Evolutionary conservation across 2,329 filamentous ascomycete species (phyloP).

Genomic region (Talaromyces albobiverticillius): DNA sequence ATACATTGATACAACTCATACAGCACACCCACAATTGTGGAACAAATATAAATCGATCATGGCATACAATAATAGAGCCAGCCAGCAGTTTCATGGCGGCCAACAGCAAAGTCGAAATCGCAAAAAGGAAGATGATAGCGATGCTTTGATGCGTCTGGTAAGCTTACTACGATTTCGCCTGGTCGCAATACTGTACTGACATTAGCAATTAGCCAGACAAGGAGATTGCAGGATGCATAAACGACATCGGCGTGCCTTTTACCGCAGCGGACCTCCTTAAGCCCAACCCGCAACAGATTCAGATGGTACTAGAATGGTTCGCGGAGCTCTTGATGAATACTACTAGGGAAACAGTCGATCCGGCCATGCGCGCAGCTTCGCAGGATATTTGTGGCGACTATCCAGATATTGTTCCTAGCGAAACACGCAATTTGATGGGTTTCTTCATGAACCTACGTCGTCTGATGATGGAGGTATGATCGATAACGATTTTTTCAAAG

Average conservation of each 20-base stretch:
- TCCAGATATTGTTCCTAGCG: constrained; percentile 76
- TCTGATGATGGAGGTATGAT: constrained; percentile 65
- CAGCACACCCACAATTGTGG: too few species aligned
- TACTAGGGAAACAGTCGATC: constrained; percentile 88
- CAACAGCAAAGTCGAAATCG: constrained; percentile 47
- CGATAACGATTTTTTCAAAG: not conserved
- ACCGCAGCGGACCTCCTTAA: constrained; percentile 84
- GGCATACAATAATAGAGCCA: constrained; percentile 53
- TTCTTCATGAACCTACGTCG: constrained; percentile 84
- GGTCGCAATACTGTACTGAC: constrained; percentile 8
- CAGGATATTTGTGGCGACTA: constrained; percentile 84
- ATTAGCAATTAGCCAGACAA: constrained; percentile 51
- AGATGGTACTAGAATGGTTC: constrained; percentile 98
- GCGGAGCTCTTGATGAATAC: constrained; percentile 91
- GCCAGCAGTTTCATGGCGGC: constrained; percentile 48
- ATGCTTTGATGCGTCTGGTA: constrained; percentile 58
- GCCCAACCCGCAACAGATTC: constrained; percentile 89
- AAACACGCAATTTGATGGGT: constrained; percentile 91
- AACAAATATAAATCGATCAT: constrained; percentile 34
- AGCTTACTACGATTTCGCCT: constrained; percentile 16
- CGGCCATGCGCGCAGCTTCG: constrained; percentile 88
- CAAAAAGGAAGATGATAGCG: constrained; percentile 57
- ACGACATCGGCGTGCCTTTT: constrained; percentile 91
- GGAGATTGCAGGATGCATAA: constrained; percentile 96
- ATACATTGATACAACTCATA: too few species aligned